Conservation (phyloP, 352 stramenopile species). For the Plasmopara viticola region DNA sequence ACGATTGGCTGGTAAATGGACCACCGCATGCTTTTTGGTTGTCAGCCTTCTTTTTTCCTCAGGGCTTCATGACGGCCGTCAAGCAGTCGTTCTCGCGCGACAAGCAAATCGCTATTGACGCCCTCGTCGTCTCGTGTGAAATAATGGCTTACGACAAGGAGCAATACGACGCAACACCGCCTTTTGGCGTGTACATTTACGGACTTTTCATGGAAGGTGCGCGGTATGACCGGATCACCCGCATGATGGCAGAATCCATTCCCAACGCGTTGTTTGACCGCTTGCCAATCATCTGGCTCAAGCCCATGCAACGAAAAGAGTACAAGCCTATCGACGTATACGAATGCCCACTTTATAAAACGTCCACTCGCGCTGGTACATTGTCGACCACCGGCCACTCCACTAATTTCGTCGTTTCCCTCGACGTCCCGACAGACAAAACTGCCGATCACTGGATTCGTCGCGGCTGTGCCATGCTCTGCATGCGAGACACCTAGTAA, state of each 20-base stretch:
- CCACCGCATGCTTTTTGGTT: constrained; percentile 87
- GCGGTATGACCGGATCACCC: constrained; percentile 70
- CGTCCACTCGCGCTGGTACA: constrained; percentile 85
- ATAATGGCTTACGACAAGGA: constrained; percentile 75
- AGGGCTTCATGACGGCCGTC: constrained; percentile 93
- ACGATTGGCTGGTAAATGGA: constrained; percentile 77
- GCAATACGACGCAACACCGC: constrained; percentile 43
- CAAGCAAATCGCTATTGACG: constrained; percentile 90
- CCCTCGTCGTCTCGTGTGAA: constrained; percentile 79
- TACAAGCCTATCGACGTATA: constrained; percentile 78
- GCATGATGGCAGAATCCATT: constrained; percentile 84
- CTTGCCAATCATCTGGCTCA: constrained; percentile 91
- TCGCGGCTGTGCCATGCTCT: constrained; percentile 91
- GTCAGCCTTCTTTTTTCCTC: constrained; percentile 93
- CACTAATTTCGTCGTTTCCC: constrained; percentile 89
- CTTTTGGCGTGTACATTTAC: constrained; percentile 91
- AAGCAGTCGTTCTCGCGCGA: constrained; percentile 90
- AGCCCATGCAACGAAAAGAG: constrained; percentile 68
- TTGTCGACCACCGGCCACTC: constrained; percentile 91
- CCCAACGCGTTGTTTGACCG: constrained; percentile 86
- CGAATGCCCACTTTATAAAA: constrained; percentile 92
- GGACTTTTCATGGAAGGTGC: constrained; percentile 94
- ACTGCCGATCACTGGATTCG: constrained; percentile 89
- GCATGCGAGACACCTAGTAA: constrained; percentile 89
- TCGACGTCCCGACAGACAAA: constrained; percentile 83